A percentile compares a stretch with the other conserved stretches of the same genome.
Evolutionary conservation across 2,329 filamentous ascomycete species (phyloP).

Genomic region (Paecilomyces sp.): DNA sequence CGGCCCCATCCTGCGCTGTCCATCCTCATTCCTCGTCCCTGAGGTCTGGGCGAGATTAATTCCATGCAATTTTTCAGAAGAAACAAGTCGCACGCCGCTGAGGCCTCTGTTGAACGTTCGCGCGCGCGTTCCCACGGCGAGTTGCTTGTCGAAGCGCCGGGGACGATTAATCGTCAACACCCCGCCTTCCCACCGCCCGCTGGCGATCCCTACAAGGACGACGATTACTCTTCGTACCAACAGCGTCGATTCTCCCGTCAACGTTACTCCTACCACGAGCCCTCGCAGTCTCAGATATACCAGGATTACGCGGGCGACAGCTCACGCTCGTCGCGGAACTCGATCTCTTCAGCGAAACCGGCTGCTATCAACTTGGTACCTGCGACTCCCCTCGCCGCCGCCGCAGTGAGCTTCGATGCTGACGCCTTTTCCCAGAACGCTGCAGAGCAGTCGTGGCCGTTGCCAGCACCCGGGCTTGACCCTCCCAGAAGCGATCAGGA

Average conservation of each 20-base stretch:
- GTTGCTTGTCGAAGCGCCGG: not conserved
- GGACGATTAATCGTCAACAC: not conserved
- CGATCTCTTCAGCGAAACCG: not conserved
- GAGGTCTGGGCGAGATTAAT: not conserved
- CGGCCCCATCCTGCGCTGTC: not conserved
- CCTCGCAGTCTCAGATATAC: not conserved
- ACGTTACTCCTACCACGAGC: not conserved
- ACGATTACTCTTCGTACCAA: not conserved
- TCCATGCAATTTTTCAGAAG: not conserved
- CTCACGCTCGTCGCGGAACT: not conserved
- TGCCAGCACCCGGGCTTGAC: constrained; percentile 3
- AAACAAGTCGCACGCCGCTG: not conserved
- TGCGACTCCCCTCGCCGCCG: constrained; percentile 11
- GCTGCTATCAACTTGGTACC: constrained; percentile 5
- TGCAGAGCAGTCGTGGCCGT: constrained; percentile 13
- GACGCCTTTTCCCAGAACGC: constrained; percentile 15
- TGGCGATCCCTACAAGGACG: not conserved
- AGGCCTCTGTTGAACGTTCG: not conserved
- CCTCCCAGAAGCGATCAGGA: constrained; percentile 7
- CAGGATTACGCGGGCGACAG: not conserved
- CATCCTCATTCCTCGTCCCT: not conserved
- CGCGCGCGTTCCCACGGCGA: not conserved
- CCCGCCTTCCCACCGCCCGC: not conserved
- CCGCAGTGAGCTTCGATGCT: constrained; percentile 9
- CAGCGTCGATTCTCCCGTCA: not conserved